Conservation (phyloP, 2,329 filamentous ascomycete species). For the Nemania sp. region DNA sequence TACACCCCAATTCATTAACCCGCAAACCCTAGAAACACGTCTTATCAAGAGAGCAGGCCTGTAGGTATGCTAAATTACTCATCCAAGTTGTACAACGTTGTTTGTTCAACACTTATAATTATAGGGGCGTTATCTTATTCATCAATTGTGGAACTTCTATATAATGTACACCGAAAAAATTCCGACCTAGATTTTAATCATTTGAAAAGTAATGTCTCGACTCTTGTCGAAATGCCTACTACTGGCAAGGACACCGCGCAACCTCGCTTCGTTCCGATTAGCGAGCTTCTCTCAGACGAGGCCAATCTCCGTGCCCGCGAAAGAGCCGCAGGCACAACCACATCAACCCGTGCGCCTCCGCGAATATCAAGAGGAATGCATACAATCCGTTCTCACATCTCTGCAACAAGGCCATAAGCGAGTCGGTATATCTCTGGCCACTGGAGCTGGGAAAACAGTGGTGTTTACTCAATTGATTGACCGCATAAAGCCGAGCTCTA, state of each 20-base stretch:
- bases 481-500: constrained; percentile 62
- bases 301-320: constrained; percentile 10
- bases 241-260: constrained; percentile 17
- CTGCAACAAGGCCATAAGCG: constrained; percentile 73
- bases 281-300: constrained; percentile 12
- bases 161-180: too few relatives aligned
- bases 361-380: constrained; percentile 89
- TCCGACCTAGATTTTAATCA: too few relatives aligned
- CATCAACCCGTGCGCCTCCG: constrained; percentile 61
- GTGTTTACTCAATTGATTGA: constrained; percentile 96
- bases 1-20: too few relatives aligned
- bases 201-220: constrained; percentile 27
- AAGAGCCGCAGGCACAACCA: constrained; percentile 9
- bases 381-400: constrained; percentile 74
- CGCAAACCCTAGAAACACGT: too few relatives aligned
- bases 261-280: constrained; percentile 4
- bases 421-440: constrained; percentile 82
- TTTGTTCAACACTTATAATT: too few relatives aligned
- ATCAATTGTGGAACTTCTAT: too few relatives aligned
- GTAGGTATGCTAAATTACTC: too few relatives aligned
- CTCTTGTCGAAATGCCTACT: constrained; percentile 30
- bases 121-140: too few relatives aligned
- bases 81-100: too few relatives aligned
- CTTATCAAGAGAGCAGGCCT: too few relatives aligned
- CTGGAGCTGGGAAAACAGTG: constrained; percentile 88